Conservation (phyloP, 495 filamentous ascomycete genomes). For the Penicillium cataractarum region DNA sequence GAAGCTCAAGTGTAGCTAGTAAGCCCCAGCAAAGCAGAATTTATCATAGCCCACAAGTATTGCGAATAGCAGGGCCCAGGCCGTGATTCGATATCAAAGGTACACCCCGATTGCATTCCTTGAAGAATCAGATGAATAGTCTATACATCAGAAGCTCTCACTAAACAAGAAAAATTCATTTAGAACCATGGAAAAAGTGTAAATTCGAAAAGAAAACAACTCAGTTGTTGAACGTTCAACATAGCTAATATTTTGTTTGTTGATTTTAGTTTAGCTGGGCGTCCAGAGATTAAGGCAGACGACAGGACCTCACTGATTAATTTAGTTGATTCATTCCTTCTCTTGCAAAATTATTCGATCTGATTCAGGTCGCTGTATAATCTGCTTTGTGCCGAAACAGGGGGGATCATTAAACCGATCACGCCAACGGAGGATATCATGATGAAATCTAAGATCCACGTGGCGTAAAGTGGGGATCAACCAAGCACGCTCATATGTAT, state of each 20-base stretch:
- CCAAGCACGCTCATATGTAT: conserved; percentile 3
- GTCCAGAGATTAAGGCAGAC: neutral
- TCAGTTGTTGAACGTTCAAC: neutral
- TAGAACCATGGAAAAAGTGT: neutral
- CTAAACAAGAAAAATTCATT: neutral
- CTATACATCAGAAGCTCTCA: neutral
- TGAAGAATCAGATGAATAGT: neutral
- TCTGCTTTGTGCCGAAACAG: neutral
- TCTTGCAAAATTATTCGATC: neutral
- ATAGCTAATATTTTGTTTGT: neutral
- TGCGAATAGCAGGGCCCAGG: conserved; percentile 5
- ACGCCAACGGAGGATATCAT: conserved; percentile 32
- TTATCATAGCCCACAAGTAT: conserved; percentile 9
- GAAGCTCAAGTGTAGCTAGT: neutral
- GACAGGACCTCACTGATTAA: neutral
- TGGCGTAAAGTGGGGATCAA: conserved; percentile 8
- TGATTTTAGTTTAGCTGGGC: neutral
- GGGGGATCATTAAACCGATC: conserved; percentile 11
- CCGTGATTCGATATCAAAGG: neutral
- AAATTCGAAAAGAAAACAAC: too few relatives aligned
- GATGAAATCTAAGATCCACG: conserved; percentile 17
- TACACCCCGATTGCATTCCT: neutral
- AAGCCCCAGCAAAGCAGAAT: neutral
- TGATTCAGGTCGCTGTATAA: neutral
- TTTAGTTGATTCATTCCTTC: neutral